Conservation (phyloP, 2,329 filamentous ascomycete genomes). For the Domatiomyces catenatus region DNA sequence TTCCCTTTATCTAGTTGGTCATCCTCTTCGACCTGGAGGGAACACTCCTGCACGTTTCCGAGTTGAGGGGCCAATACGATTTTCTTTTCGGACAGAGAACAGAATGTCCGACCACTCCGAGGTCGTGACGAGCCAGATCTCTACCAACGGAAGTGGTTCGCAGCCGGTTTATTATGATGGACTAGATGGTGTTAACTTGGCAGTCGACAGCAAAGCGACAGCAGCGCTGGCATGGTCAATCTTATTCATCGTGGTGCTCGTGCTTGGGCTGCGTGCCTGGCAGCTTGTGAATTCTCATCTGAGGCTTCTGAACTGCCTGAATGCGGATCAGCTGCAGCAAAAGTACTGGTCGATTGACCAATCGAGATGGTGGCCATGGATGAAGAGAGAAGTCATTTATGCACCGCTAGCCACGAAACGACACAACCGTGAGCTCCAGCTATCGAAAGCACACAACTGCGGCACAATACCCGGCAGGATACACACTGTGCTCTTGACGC, state of each 20-base stretch:
- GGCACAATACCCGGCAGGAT: slow-evolving; percentile 68
- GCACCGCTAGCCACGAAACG: slow-evolving; percentile 59
- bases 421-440: slow-evolving; percentile 59
- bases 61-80: background rate
- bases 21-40: background rate
- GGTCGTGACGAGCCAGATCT: background rate
- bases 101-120: background rate
- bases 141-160: background rate
- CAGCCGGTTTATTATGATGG: slow-evolving; percentile 9
- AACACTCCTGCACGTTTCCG: background rate
- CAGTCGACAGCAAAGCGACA: slow-evolving; percentile 12
- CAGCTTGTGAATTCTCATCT: slow-evolving; percentile 32
- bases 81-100: background rate
- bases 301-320: slow-evolving; percentile 28
- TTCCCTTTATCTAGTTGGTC: background rate
- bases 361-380: slow-evolving; percentile 25
- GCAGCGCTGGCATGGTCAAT: slow-evolving; percentile 23
- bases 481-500: slow-evolving; percentile 51
- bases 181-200: slow-evolving; percentile 16
- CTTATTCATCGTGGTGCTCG: slow-evolving; percentile 20
- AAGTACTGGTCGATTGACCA: slow-evolving; percentile 31
- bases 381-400: slow-evolving; percentile 34
- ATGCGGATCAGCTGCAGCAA: slow-evolving; percentile 25
- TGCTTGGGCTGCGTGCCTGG: slow-evolving; percentile 27
- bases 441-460: slow-evolving; percentile 52